A percentile compares a stretch with the other conserved stretches of the same genome.
Evolutionary conservation across 768 basidiomycete genomes (phyloP).

Genomic region (Auricularia auricula-judae): DNA sequence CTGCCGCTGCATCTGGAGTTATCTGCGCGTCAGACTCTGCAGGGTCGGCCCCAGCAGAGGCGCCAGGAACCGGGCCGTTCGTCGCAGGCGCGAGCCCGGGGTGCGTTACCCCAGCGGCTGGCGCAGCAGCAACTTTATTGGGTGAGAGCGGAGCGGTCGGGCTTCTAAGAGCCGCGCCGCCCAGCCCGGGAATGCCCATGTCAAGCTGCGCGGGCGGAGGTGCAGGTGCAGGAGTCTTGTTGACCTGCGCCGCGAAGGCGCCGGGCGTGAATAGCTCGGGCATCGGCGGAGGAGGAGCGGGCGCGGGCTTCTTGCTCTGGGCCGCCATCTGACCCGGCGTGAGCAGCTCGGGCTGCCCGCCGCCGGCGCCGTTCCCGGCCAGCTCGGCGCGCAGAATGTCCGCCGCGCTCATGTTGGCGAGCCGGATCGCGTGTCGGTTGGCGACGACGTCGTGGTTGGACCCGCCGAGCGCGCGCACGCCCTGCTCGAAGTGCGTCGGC

Average conservation of each 20-base stretch:
- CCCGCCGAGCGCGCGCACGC: slow-evolving; percentile 40
- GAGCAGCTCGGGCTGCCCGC: slow-evolving; percentile 27
- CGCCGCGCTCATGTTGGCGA: slow-evolving; percentile 95
- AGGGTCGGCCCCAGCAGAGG: slow-evolving; percentile 5
- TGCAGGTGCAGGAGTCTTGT: background rate
- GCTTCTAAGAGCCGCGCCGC: background rate
- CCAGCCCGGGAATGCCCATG: slow-evolving; percentile 15
- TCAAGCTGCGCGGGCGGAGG: slow-evolving; percentile 13
- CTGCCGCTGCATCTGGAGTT: slow-evolving; percentile 12
- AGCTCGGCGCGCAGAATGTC: slow-evolving; percentile 89
- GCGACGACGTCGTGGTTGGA: slow-evolving; percentile 87
- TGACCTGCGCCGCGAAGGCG: slow-evolving; percentile 4
- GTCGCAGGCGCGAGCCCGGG: background rate
- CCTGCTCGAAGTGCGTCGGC: slow-evolving; percentile 8
- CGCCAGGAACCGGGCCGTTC: slow-evolving; percentile 1
- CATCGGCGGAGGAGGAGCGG: slow-evolving; percentile 1
- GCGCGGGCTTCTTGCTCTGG: background rate
- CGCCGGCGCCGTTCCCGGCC: slow-evolving; percentile 27
- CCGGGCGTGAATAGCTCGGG: slow-evolving; percentile 27
- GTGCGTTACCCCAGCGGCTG: background rate
- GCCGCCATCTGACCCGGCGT: slow-evolving; percentile 8
- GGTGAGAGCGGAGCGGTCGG: background rate
- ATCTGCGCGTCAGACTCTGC: slow-evolving; percentile 7
- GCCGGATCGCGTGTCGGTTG: slow-evolving; percentile 80
- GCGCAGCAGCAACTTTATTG: background rate